phyloP scores from a whole-genome alignment of 768 basidiomycete species.

The Termitomyces sp. region DNA sequence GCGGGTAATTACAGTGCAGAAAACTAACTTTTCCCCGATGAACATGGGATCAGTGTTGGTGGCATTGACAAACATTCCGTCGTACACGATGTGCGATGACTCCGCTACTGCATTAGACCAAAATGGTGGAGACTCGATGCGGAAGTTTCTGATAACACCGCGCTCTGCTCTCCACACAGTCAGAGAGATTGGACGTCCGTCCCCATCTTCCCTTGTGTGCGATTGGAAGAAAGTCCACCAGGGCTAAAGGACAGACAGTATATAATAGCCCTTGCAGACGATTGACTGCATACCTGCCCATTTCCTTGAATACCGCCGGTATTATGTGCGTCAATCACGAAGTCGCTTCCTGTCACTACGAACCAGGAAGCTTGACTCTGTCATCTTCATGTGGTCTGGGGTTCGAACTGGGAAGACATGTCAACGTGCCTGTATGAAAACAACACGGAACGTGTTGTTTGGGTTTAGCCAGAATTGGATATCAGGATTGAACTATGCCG shows the following conservation, averaged over 20 bases:
- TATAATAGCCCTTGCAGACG: neutral
- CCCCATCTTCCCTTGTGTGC: constrained; percentile 42
- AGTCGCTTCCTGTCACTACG: constrained; percentile 50
- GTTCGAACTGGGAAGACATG: neutral
- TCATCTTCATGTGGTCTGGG: neutral
- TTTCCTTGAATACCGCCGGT: constrained; percentile 55
- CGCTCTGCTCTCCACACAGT: constrained; percentile 40
- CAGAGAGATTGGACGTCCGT: constrained; percentile 53
- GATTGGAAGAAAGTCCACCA: constrained; percentile 55
- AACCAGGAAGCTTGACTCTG: constrained; percentile 63
- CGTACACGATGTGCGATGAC: constrained; percentile 41
- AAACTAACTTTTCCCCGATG: constrained; percentile 41
- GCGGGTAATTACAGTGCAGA: neutral
- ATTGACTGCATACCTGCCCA: constrained; percentile 35
- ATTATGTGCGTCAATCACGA: constrained; percentile 49
- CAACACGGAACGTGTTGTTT: constrained; percentile 52
- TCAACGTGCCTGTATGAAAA: constrained; percentile 50
- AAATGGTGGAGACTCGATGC: constrained; percentile 50
- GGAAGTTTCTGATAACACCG: constrained; percentile 41
- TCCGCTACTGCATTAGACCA: constrained; percentile 55
- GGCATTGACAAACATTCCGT: constrained; percentile 55
- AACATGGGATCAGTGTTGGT: constrained; percentile 48
- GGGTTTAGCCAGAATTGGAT: constrained; percentile 51
- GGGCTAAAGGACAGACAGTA: constrained; percentile 22
- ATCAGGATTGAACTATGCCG: constrained; percentile 42